Percentiles rank a stretch among this genome's conserved stretches.
phyloP scores from a whole-genome alignment of 2,329 filamentous ascomycete genomes.

The Calonectria hongkongensis region DNA sequence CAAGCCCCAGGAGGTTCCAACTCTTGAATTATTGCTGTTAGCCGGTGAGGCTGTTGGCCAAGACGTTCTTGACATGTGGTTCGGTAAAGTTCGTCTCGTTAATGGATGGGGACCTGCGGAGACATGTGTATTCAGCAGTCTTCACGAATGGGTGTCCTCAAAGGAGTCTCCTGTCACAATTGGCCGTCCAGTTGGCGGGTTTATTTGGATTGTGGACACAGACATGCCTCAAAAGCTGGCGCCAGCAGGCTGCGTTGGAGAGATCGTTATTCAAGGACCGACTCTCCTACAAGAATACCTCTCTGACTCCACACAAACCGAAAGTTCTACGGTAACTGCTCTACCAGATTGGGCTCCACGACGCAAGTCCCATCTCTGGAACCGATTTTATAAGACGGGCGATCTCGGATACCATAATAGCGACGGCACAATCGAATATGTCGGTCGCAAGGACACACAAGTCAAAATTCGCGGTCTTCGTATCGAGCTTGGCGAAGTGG shows the following conservation, averaged over 20 bases:
- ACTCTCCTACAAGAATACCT: conserved; percentile 8
- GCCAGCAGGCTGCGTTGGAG: background rate
- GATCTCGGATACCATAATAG: conserved; percentile 9
- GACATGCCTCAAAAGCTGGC: background rate
- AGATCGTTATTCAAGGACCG: conserved; percentile 7
- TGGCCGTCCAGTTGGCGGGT: background rate
- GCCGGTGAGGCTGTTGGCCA: conserved; percentile 40
- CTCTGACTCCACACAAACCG: background rate
- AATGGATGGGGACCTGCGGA: conserved; percentile 49
- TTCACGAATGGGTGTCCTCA: conserved; percentile 52
- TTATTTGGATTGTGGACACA: conserved; percentile 9
- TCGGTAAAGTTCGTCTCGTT: conserved; percentile 33
- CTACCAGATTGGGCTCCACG: background rate
- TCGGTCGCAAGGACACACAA: conserved; percentile 4
- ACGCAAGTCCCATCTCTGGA: background rate
- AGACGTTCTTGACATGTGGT: conserved; percentile 44
- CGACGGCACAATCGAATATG: conserved; percentile 8
- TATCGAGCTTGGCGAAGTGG: conserved; percentile 2
- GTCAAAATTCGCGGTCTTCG: conserved; percentile 11
- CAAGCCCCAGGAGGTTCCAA: conserved; percentile 1
- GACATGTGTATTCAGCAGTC: conserved; percentile 49
- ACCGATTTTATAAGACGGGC: conserved; percentile 16
- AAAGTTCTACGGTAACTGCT: background rate
- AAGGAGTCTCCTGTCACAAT: conserved; percentile 13
- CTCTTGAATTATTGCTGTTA: conserved; percentile 35